Evolutionary conservation across 2,329 filamentous ascomycete genomes (phyloP).

Genomic region (Dactylonectria estremocensis): DNA sequence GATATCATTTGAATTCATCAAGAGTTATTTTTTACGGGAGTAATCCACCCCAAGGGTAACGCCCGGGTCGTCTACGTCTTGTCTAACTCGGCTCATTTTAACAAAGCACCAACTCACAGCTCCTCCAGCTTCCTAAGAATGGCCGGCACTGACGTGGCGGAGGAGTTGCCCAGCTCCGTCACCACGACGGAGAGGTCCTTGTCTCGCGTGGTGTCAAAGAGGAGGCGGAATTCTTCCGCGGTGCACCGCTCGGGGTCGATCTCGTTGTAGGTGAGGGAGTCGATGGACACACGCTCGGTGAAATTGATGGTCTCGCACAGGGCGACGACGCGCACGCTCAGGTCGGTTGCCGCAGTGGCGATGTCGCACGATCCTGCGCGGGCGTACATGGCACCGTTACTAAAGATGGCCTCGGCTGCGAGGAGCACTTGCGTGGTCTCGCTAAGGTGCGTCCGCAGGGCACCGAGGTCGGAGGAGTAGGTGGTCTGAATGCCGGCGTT

Average conservation of each 20-base stretch:
- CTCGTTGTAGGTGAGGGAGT: constrained; percentile 96
- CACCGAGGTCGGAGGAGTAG: constrained; percentile 85
- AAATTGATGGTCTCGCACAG: constrained; percentile 98
- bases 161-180: constrained; percentile 90
- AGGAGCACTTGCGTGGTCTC: constrained; percentile 82
- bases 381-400: constrained; percentile 92
- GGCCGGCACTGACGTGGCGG: constrained; percentile 85
- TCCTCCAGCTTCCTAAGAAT: constrained; percentile 72
- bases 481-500: constrained; percentile 81
- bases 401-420: constrained; percentile 94
- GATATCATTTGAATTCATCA: constrained; percentile 27
- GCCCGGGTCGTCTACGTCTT: constrained; percentile 29
- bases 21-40: constrained; percentile 14
- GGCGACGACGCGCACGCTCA: constrained; percentile 86
- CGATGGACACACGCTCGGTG: constrained; percentile 85
- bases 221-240: constrained; percentile 71
- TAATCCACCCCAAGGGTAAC: constrained; percentile 12
- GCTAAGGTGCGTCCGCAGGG: constrained; percentile 80
- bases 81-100: constrained; percentile 37
- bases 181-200: constrained; percentile 91
- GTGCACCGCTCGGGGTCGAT: constrained; percentile 81
- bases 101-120: constrained; percentile 54
- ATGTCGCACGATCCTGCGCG: constrained; percentile 89
- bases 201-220: constrained; percentile 94
- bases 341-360: constrained; percentile 84